A percentile compares a stretch with the other conserved stretches of the same genome.
Conservation (phyloP, 768 basidiomycete genomes). For the Suillus sp. region DNA sequence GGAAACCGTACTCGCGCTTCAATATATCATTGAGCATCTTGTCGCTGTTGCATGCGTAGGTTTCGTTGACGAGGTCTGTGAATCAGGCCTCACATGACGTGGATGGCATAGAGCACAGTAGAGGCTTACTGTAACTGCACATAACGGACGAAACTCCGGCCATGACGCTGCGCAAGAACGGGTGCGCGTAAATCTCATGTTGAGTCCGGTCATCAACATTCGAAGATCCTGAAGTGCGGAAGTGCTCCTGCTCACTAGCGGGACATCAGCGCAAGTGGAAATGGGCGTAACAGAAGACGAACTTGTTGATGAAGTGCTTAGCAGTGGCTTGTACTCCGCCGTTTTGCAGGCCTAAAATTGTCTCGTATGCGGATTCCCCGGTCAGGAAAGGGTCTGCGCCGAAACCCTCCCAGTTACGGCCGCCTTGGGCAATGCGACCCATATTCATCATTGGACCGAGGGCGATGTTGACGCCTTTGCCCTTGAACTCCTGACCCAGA, state of each 20-base stretch:
- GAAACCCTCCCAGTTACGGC: constrained; percentile 89
- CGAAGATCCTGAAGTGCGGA: constrained; percentile 55
- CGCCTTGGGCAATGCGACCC: constrained; percentile 67
- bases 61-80: constrained; percentile 65
- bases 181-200: constrained; percentile 73
- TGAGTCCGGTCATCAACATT: constrained; percentile 81
- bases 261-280: constrained; percentile 24
- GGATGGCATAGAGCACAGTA: not conserved
- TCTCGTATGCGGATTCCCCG: constrained; percentile 75
- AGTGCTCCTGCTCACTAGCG: constrained; percentile 67
- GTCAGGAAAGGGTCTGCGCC: constrained; percentile 81
- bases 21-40: constrained; percentile 72
- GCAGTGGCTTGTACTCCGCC: constrained; percentile 79
- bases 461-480: constrained; percentile 58
- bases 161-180: constrained; percentile 70
- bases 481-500: constrained; percentile 67
- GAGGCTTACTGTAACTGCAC: constrained; percentile 69
- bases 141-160: constrained; percentile 74
- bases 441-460: constrained; percentile 76
- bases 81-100: constrained; percentile 10
- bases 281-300: not conserved
- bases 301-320: constrained; percentile 78
- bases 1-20: constrained; percentile 76
- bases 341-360: constrained; percentile 73
- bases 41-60: constrained; percentile 76